These are phyloP conservation scores for Geopyxis carbonaria DNA, from an alignment of 495 filamentous ascomycete species.

Conservation along the genomic window DNA sequence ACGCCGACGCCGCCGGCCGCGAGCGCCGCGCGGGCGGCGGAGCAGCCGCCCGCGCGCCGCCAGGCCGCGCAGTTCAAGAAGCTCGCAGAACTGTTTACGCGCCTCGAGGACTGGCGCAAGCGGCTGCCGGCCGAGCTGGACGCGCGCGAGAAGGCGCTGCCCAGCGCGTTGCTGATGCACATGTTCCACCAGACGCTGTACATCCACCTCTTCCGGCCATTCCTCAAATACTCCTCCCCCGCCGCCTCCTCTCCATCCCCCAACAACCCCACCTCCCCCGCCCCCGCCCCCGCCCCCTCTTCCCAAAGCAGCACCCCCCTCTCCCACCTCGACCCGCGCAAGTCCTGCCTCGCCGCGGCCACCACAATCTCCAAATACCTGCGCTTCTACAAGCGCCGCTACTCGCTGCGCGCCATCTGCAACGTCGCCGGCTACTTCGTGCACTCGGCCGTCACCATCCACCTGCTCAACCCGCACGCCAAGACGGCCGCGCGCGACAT, in stretches of 20 bases:
- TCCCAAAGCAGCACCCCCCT: conserved; percentile 77
- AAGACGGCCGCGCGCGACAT: conserved; percentile 79
- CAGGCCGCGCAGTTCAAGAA: conserved; percentile 72
- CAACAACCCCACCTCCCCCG: conserved; percentile 71
- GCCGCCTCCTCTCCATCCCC: conserved; percentile 59
- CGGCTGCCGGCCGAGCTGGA: conserved; percentile 75
- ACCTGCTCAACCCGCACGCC: conserved; percentile 80
- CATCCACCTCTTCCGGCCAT: conserved; percentile 93
- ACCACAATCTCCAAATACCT: conserved; percentile 77
- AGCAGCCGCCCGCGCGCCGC: conserved; percentile 35
- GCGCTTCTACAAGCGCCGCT: conserved; percentile 79
- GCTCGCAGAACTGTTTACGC: conserved; percentile 73
- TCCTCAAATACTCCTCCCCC: conserved; percentile 81
- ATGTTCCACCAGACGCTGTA: conserved; percentile 96
- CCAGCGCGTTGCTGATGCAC: conserved; percentile 84
- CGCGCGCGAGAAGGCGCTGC: conserved; percentile 73
- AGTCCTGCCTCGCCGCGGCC: conserved; percentile 77
- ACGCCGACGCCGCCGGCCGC: conserved; percentile 30
- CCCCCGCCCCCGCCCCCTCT: conserved; percentile 73
- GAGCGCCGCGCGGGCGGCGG: conserved; percentile 28
- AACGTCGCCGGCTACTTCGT: conserved; percentile 92
- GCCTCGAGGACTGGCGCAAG: conserved; percentile 82
- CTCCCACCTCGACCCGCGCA: conserved; percentile 72
- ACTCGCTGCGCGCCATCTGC: conserved; percentile 80
- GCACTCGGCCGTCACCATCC: conserved; percentile 85